Evolutionary conservation across 2,329 filamentous ascomycete species (phyloP).

Genomic region (Talaromyces sp.): DNA sequence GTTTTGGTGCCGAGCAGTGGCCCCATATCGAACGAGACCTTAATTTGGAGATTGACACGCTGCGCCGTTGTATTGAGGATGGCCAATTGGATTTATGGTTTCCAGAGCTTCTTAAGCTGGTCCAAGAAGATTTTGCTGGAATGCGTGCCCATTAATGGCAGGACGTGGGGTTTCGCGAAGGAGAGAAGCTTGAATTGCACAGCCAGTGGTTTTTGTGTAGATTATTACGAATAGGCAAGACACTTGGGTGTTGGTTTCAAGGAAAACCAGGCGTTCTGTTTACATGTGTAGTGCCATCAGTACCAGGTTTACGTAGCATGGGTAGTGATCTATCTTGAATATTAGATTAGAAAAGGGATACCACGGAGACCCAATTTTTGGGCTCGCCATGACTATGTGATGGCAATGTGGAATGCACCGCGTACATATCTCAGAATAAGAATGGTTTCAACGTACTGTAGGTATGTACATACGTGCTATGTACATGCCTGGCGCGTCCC

Average conservation of each 20-base stretch:
- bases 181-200: not conserved
- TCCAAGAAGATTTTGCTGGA: conserved; percentile 2
- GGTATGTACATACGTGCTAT: too few species aligned
- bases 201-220: not conserved
- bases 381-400: not conserved
- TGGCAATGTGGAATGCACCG: not conserved
- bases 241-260: not conserved
- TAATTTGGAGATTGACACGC: conserved; percentile 61
- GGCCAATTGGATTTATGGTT: conserved; percentile 67
- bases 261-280: not conserved
- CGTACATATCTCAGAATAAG: too few species aligned
- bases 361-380: not conserved
- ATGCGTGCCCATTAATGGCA: not conserved
- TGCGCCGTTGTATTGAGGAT: conserved; percentile 61
- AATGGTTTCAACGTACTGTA: too few species aligned
- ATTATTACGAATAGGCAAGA: not conserved
- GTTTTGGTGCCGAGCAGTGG: conserved; percentile 57
- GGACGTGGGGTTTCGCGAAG: not conserved
- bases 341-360: not conserved
- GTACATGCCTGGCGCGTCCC: not conserved
- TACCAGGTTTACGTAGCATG: not conserved
- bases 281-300: not conserved
- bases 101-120: conserved; percentile 19
- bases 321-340: not conserved
- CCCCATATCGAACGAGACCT: conserved; percentile 66